Conservation (phyloP, 495 filamentous ascomycete species). For the Platismatia glauca region DNA sequence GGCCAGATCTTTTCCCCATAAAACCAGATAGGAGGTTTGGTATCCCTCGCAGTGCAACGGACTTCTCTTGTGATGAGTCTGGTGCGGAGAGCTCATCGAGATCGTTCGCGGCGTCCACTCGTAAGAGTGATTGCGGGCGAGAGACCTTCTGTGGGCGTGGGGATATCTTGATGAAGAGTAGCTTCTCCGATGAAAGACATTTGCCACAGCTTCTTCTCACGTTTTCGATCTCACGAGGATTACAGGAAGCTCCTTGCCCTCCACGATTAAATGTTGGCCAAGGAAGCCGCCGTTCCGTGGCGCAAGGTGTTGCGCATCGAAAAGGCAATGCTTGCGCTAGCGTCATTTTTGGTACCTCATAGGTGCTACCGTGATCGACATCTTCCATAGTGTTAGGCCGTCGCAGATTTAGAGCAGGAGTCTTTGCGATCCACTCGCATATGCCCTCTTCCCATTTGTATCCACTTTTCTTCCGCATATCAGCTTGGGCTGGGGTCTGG, state of each 20-base stretch:
- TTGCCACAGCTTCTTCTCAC: neutral
- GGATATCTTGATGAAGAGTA: neutral
- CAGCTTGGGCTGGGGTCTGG: conserved; percentile 19
- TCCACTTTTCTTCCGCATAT: conserved; percentile 22
- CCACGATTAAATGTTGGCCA: neutral
- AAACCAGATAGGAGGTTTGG: neutral
- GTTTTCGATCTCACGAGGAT: neutral
- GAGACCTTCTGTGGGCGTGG: neutral
- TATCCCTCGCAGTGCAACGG: neutral
- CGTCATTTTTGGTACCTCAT: neutral
- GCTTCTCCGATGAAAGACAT: neutral
- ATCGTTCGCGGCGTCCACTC: conserved; percentile 1
- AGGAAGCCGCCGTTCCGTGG: neutral
- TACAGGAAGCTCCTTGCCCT: neutral
- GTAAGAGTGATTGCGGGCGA: neutral
- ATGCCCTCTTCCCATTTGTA: conserved; percentile 50
- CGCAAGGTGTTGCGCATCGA: conserved; percentile 1
- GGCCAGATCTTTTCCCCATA: neutral
- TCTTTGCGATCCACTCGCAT: conserved; percentile 45
- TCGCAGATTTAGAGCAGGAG: conserved; percentile 27
- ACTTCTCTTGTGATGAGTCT: conserved; percentile 4
- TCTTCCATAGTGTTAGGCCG: conserved; percentile 1
- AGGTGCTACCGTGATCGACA: neutral
- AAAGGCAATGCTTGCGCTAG: neutral
- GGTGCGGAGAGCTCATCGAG: conserved; percentile 10